Base-by-base conservation (phyloP, 345 rosid species). In the Salix viminalis region DNA sequence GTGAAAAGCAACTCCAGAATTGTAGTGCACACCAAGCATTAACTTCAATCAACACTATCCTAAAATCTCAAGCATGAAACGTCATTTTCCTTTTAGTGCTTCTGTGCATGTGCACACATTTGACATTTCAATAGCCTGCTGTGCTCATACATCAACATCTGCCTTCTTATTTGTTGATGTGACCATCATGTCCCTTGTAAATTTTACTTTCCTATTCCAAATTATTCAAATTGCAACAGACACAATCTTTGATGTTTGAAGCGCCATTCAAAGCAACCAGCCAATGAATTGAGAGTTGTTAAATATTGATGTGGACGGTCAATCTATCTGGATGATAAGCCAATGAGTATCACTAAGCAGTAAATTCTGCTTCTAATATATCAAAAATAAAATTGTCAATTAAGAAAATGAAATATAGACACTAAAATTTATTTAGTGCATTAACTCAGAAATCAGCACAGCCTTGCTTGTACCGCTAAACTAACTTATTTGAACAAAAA, bases 1-100 rank as follows among this genome's bases (percentile, higher is more conserved):
- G n/a, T 44, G 34, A 28, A 23, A 42, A 65, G 28, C 62, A 58
- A 58, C 28, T n/a, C 62, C 0, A 58, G 62, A n/a, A 58, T n/a
- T 56, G 28, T n/a, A 23, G 70, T 9, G 7, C 76, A 66, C 11
- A 72, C 36, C 75, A 77, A 65, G 44, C 60, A 71, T 62, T 14
- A 44, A 52, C 70, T 66, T 56, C 58, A 9, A 62, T 15, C 19
- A 36, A 34, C 52, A 48, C 26, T 19, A n/a, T 19, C 36, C 65
- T 15, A 36, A 54, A 46, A 46, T 70, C 61, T 26, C 9, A 21
- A 26, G 19, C 9, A 52, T 39, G 19, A 56, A 12, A 37, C 66
- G 60, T 34, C 50, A 56, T 28, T 26, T 64, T 64, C 37, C 67
- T 7, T 56, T 28, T 18, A n/a, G 37, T 52, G 30, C 66, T 56